Percentiles rank a stretch among this genome's conserved stretches.
phyloP scores from a whole-genome alignment of 1,284 basidiomycete species.

The Ustilago vetiveriae region DNA sequence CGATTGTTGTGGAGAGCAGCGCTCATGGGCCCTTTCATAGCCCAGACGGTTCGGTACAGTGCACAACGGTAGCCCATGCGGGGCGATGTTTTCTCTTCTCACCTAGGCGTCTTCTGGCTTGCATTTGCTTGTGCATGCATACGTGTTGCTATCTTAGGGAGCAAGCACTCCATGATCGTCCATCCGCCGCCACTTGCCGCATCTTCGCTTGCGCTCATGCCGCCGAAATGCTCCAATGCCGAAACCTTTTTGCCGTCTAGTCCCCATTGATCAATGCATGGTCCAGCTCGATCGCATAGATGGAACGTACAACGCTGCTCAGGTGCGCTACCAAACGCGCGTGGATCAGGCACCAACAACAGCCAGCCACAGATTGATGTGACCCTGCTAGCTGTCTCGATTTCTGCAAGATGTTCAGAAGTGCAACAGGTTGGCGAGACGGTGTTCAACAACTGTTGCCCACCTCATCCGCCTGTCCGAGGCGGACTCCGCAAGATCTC shows the following conservation, averaged over 20 bases:
- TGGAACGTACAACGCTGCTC: not conserved
- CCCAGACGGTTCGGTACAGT: too few species aligned
- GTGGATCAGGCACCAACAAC: not conserved
- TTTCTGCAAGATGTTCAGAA: too few species aligned
- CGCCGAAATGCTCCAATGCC: conserved; percentile 38
- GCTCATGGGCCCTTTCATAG: not conserved
- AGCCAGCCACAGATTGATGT: too few species aligned
- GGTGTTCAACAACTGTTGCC: too few species aligned
- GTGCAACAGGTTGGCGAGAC: too few species aligned
- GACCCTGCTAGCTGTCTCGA: too few species aligned
- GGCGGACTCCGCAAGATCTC: too few species aligned
- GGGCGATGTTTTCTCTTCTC: not conserved
- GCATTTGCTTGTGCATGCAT: not conserved
- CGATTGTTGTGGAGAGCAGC: too few species aligned
- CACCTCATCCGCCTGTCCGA: too few species aligned
- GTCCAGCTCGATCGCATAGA: not conserved
- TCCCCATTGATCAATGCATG: not conserved
- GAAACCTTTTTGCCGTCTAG: not conserved
- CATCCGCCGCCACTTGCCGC: not conserved
- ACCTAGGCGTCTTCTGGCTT: not conserved
- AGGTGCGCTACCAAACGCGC: not conserved
- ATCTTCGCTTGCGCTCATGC: conserved; percentile 10
- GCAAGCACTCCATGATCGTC: not conserved
- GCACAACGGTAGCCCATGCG: not conserved
- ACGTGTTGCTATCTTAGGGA: conserved; percentile 1